Evolutionary conservation across 2,329 filamentous ascomycete genomes (phyloP).

Genomic region (Neofusicoccum kwambonambiense): DNA sequence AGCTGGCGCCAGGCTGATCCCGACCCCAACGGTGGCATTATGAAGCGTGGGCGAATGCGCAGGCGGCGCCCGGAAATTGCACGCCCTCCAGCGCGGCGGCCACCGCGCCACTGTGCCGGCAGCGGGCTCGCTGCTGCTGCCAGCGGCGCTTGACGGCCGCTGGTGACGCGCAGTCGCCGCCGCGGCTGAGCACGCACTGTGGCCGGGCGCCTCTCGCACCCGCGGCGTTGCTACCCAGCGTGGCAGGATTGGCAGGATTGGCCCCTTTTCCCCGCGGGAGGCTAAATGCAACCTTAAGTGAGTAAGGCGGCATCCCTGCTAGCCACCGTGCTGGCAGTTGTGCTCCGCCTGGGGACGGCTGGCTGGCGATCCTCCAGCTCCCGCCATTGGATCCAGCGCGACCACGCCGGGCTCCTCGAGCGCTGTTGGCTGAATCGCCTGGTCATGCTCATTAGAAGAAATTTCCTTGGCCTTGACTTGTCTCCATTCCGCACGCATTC

Average conservation of each 20-base stretch:
- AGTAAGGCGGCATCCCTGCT: not conserved
- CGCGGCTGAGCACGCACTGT: not conserved
- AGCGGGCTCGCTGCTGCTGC: not conserved
- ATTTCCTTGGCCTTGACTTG: conserved; percentile 9
- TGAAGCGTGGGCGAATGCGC: not conserved
- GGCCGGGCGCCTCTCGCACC: not conserved
- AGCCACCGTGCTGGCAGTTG: not conserved
- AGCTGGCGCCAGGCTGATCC: not conserved
- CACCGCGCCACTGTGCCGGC: not conserved
- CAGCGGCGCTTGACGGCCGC: not conserved
- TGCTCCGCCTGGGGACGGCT: conserved; percentile 1
- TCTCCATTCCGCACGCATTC: conserved; percentile 11
- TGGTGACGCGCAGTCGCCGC: not conserved
- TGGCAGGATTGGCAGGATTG: not conserved
- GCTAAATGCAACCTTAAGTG: conserved; percentile 16
- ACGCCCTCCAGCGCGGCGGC: not conserved
- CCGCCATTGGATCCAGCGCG: not conserved
- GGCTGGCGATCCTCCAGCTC: conserved; percentile 5
- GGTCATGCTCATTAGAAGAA: conserved; percentile 11
- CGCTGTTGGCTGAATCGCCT: conserved; percentile 6
- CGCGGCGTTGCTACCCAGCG: not conserved
- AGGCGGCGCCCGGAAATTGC: conserved; percentile 3
- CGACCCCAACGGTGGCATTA: not conserved
- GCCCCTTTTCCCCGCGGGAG: conserved; percentile 15
- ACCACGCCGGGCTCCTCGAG: not conserved